Conservation (phyloP, 805 yeast genomes). For the Pichia ethanolica region DNA sequence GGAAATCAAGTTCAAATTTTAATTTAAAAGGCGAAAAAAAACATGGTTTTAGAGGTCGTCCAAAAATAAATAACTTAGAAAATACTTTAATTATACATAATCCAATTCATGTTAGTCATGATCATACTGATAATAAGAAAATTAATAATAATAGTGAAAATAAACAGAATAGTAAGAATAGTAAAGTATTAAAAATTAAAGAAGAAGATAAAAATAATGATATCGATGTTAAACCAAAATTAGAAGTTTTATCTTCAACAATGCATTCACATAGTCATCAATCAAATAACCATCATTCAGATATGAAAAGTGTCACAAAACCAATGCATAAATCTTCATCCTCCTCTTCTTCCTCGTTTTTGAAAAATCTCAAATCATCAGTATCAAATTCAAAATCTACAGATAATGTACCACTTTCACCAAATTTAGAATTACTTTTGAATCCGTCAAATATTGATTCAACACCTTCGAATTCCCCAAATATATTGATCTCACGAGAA, state of each 20-base stretch:
- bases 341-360: too few relatives aligned
- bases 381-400: too few relatives aligned
- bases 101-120: too few relatives aligned
- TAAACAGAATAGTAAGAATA: too few relatives aligned
- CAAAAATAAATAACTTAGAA: slow-evolving; percentile 21
- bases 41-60: slow-evolving; percentile 39
- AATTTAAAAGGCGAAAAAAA: slow-evolving; percentile 29
- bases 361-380: not conserved
- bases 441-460: not conserved
- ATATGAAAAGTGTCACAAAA: too few relatives aligned
- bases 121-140: not conserved
- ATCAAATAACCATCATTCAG: too few relatives aligned
- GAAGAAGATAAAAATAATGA: not conserved
- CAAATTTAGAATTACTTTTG: not conserved
- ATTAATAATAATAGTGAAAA: not conserved
- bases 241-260: not conserved
- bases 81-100: not conserved
- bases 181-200: too few relatives aligned
- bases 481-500: not conserved
- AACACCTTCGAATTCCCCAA: not conserved
- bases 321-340: too few relatives aligned
- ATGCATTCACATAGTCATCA: too few relatives aligned
- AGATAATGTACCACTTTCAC: too few relatives aligned
- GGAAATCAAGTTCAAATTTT: slow-evolving; percentile 20
- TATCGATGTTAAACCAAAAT: not conserved